A percentile compares a stretch with the other conserved stretches of the same genome.
Evolutionary conservation across 2,329 filamentous ascomycete species (phyloP).

Genomic region (Trichoderma harzianum): DNA sequence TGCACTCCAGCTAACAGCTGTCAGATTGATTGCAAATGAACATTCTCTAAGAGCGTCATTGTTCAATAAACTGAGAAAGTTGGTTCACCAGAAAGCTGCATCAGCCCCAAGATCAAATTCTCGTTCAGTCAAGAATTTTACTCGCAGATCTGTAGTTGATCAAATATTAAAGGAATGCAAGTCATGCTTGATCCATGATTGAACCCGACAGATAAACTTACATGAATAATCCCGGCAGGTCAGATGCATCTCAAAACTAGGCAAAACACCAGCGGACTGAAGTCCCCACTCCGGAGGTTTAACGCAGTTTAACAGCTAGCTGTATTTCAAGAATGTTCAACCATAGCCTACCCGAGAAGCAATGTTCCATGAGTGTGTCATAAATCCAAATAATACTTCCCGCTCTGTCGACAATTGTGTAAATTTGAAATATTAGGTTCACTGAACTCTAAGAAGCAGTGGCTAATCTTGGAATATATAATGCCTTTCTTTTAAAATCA

Average conservation of each 20-base stretch:
- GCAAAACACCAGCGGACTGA: neutral
- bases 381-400: neutral
- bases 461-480: neutral
- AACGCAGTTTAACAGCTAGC: neutral
- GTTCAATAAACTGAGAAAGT: neutral
- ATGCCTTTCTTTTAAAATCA: neutral
- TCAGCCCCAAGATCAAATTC: neutral
- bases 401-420: neutral
- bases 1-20: neutral
- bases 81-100: neutral
- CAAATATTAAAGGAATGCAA: neutral
- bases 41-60: neutral
- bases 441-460: neutral
- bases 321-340: neutral
- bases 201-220: neutral
- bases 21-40: fast-evolving
- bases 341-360: neutral
- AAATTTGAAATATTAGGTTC: neutral
- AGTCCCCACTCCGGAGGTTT: neutral
- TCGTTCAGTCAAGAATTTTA: neutral
- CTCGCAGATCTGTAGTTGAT: neutral
- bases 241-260: neutral
- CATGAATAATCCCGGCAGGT: neutral
- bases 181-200: neutral
- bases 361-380: neutral